Percentiles rank a stretch among this genome's conserved stretches.
Conservation (phyloP, 2,329 filamentous ascomycete species). For the Balansia obtecta region DNA sequence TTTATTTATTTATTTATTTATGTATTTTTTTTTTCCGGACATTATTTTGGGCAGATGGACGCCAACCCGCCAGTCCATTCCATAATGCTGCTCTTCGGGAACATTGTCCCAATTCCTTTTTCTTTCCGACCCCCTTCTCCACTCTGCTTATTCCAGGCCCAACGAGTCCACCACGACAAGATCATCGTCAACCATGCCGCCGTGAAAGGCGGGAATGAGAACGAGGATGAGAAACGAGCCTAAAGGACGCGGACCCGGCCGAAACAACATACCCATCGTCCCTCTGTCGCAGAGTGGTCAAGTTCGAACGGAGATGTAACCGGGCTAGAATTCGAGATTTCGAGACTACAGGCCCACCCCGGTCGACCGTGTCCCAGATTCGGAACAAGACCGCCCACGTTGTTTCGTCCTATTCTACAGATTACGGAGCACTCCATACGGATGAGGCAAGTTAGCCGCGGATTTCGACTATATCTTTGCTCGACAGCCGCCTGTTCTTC, state of each 20-base stretch:
- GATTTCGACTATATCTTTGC: conserved; percentile 9
- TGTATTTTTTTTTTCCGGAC: too few species aligned
- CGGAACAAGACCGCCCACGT: conserved; percentile 10
- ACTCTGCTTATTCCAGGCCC: not conserved
- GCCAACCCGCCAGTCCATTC: too few species aligned
- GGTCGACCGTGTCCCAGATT: conserved; percentile 8
- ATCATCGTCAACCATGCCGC: not conserved
- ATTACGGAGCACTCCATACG: too few species aligned
- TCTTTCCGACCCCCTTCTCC: not conserved
- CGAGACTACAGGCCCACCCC: conserved; percentile 9
- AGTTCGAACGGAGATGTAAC: conserved; percentile 14
- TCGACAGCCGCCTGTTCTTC: not conserved
- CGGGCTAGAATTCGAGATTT: conserved; percentile 18
- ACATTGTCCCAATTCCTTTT: too few species aligned
- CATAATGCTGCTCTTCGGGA: too few species aligned
- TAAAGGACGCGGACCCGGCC: conserved; percentile 9
- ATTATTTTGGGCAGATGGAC: too few species aligned
- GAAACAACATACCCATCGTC: conserved; percentile 12
- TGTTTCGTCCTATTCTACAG: conserved; percentile 8
- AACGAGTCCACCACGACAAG: not conserved
- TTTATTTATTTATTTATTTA: too few species aligned
- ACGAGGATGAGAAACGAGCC: conserved; percentile 2
- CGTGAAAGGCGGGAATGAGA: too few species aligned
- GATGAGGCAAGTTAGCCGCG: not conserved
- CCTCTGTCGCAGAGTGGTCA: conserved; percentile 10